Percentiles rank a stretch among this genome's conserved stretches.
Evolutionary conservation across 257 asterid species (phyloP).

Genomic region (Capsicum chinense): DNA sequence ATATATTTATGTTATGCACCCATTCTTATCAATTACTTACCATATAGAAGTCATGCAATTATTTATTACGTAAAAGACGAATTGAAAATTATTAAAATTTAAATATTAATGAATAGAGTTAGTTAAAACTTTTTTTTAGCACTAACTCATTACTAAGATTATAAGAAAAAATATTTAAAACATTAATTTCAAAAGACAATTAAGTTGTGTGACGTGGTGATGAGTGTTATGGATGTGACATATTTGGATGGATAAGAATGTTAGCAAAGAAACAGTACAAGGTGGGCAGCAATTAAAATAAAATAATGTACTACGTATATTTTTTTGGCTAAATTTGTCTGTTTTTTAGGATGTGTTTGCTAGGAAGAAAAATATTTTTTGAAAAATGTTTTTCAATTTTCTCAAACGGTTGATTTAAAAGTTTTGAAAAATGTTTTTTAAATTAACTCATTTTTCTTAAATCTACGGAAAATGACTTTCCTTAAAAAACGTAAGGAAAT

Average conservation of each 20-base stretch:
- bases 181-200: neutral
- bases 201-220: slow-evolving; percentile 2
- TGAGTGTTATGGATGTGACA: slow-evolving; percentile 9
- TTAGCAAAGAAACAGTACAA: neutral
- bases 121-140: too few species aligned
- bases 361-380: too few species aligned
- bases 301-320: neutral
- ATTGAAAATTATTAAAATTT: too few species aligned
- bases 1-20: neutral
- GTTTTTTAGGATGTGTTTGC: neutral
- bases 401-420: too few species aligned
- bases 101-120: too few species aligned
- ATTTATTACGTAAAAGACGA: too few species aligned
- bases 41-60: neutral
- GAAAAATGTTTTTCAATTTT: too few species aligned
- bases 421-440: too few species aligned
- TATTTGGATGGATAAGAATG: slow-evolving; percentile 16
- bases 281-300: neutral
- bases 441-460: too few species aligned
- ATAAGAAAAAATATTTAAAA: neutral
- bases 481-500: too few species aligned
- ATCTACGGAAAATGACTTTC: too few species aligned
- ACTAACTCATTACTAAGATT: too few species aligned
- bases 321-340: neutral
- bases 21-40: neutral